Conservation (phyloP, 31 red algal species). For the Endocladia muricata region DNA sequence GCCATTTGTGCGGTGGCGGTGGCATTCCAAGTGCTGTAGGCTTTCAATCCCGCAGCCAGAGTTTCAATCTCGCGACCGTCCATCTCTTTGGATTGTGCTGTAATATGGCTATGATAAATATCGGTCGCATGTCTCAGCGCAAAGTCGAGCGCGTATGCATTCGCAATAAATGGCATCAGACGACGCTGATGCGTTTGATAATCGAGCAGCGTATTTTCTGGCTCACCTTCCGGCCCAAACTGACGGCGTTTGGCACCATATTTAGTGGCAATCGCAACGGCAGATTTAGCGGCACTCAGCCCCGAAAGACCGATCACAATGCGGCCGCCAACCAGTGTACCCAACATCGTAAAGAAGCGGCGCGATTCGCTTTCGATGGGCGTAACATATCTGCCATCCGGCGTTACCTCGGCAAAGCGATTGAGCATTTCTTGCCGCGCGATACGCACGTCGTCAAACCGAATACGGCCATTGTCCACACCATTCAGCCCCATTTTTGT, state of each 20-base stretch:
- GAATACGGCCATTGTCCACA: constrained; percentile 77
- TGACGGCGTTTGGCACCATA: constrained; percentile 51
- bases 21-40: constrained; percentile 64
- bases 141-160: constrained; percentile 34
- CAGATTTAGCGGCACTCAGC: constrained; percentile 66
- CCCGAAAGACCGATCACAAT: constrained; percentile 54
- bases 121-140: constrained; percentile 43
- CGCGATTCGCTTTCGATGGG: constrained; percentile 25
- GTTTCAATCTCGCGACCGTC: constrained; percentile 32
- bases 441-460: constrained; percentile 69
- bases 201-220: constrained; percentile 68
- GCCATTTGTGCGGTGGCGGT: constrained; percentile 50
- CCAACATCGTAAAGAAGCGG: constrained; percentile 46
- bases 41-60: constrained; percentile 67
- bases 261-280: constrained; percentile 68
- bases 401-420: constrained; percentile 45
- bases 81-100: not conserved
- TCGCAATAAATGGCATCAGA: constrained; percentile 63
- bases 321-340: constrained; percentile 46
- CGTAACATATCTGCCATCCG: constrained; percentile 50
- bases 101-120: constrained; percentile 18
- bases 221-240: constrained; percentile 47
- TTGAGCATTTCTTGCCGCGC: constrained; percentile 47
- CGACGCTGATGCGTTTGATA: constrained; percentile 74
- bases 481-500: constrained; percentile 79